A percentile compares a stretch with the other conserved stretches of the same genome.
Evolutionary conservation across 768 basidiomycete genomes (phyloP).

Genomic region (Naganishia friedmannii): DNA sequence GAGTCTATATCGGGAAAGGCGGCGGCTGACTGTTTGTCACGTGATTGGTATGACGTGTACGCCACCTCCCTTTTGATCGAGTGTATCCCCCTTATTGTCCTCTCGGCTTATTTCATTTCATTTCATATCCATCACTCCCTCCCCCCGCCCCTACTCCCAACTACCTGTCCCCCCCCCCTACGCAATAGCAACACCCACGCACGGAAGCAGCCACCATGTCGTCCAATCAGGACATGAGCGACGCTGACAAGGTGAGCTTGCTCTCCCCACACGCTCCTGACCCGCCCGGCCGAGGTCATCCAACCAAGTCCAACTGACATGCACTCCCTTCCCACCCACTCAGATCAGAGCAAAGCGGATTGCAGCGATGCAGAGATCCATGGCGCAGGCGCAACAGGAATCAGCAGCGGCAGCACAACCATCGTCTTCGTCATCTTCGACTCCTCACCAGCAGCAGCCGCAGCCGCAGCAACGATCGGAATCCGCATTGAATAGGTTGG

Average conservation of each 20-base stretch:
- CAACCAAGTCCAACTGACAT: too few relatives aligned
- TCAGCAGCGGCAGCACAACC: background rate
- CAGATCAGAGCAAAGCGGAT: constrained; percentile 20
- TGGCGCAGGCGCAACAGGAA: constrained; percentile 6
- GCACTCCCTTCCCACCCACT: background rate
- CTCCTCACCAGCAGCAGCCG: too few relatives aligned
- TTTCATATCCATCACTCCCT: background rate
- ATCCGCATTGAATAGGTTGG: constrained; percentile 13
- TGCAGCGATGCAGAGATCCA: constrained; percentile 16
- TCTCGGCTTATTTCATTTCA: background rate
- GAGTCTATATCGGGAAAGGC: too few relatives aligned
- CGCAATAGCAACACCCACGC: too few relatives aligned
- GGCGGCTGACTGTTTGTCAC: background rate
- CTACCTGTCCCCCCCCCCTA: too few relatives aligned
- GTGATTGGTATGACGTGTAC: constrained; percentile 23
- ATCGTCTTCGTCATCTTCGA: background rate
- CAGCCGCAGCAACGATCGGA: constrained; percentile 12
- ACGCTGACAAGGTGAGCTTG: constrained; percentile 18
- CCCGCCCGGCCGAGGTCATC: too few relatives aligned
- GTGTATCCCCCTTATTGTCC: too few relatives aligned
- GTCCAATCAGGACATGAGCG: constrained; percentile 13
- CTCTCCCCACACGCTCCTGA: too few relatives aligned
- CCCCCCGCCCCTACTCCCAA: too few relatives aligned
- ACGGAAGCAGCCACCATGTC: background rate
- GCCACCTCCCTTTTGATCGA: background rate